These are phyloP conservation scores for Pythium sukuiense DNA, from an alignment of 352 stramenopile genomes.

Conservation along the genomic window DNA sequence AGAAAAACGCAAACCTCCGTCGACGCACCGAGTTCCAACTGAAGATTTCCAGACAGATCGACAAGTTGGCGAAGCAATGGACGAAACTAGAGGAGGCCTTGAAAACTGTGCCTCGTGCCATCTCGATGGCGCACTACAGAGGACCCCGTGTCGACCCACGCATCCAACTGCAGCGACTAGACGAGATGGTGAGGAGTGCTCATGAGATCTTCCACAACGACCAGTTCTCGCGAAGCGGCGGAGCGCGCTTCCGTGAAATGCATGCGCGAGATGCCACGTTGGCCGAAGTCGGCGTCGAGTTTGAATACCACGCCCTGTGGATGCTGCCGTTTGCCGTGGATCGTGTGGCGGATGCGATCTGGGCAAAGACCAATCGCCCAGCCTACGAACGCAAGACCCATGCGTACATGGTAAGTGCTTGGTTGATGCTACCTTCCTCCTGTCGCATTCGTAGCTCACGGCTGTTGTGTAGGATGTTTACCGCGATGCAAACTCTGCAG, in stretches of 20 bases:
- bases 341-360: constrained; percentile 8
- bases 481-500: background rate
- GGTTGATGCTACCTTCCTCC: too few species aligned
- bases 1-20: constrained; percentile 19
- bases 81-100: constrained; percentile 5
- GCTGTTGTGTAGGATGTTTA: background rate
- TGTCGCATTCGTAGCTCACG: too few species aligned
- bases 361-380: constrained; percentile 2
- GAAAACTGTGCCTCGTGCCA: background rate
- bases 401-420: background rate
- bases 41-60: constrained; percentile 12
- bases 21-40: constrained; percentile 7
- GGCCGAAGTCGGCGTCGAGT: background rate
- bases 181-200: background rate
- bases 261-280: constrained; percentile 1
- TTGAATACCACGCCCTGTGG: constrained; percentile 14
- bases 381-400: background rate
- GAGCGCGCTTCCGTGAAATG: background rate
- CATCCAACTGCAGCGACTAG: background rate
- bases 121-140: constrained; percentile 14
- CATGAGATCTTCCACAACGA: background rate
- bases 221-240: background rate
- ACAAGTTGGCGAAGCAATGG: constrained; percentile 7
- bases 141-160: constrained; percentile 7
- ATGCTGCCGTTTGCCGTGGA: constrained; percentile 9